Base-by-base conservation (phyloP, 2,329 filamentous ascomycete species). In the Metarhizium sp. region DNA sequence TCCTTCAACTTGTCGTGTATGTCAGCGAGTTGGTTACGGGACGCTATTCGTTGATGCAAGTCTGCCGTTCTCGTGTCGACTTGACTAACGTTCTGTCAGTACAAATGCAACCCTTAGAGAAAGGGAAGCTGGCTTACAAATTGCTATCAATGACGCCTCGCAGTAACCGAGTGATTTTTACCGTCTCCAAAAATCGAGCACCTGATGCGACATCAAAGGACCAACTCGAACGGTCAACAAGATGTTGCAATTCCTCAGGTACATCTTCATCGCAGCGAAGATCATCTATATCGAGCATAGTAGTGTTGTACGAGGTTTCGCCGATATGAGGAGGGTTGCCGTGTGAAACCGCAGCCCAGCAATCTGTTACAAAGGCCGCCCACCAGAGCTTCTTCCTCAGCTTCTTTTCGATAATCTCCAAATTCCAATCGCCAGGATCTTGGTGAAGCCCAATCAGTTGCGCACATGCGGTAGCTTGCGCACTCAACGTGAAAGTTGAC, bases 391-490 rank as follows among this genome's bases (percentile, higher is more conserved):
- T 75, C 57, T 65, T 72, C 6, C 74, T 67, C 25, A 76, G 46
- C 30, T 63, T 68, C 63, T 74, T 74, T 59, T 78, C 75, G 65
- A 73, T 73, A 0, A 60, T 52, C 1, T 70, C 66, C 42, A 78
- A 66, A 43, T 68, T 71, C 75, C 75, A 78, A 7, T 62, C 55
- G 2, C 62, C 61, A 0, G 74, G 69, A 18, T 77, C 73, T 50
- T 71, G 72, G 43, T 78, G 75, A 4, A 77, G 67, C 5, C 75
- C 75, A 14, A 75, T 69, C 60, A 74, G 74, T 54, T 77, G 75
- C 0, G 75, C 75, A 54, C 69, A 72, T 0, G 75, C 71, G 0
- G 71, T 72, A 3, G 71, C 71, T 58, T 75, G 75, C 4, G 73
- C 69, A 0, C 74, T 67, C 48, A 75, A 63, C 1, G 71, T 70